Conservation (phyloP, 1,139 yeast genomes). For the Yamadazyma triangularis region DNA sequence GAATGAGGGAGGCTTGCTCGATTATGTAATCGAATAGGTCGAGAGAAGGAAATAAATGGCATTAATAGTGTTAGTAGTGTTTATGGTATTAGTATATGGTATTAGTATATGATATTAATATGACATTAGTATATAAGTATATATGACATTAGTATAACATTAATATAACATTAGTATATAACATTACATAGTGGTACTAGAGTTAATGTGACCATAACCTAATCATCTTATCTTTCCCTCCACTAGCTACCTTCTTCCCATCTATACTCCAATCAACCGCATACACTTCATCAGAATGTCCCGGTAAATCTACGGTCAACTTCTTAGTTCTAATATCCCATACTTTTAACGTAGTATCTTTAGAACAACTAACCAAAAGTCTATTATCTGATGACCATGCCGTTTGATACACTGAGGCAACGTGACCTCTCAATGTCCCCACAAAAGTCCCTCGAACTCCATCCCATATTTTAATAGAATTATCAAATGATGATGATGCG, state of each 20-base stretch:
- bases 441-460: constrained; percentile 88
- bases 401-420: constrained; percentile 97
- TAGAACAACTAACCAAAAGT: constrained; percentile 85
- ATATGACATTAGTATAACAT: no score
- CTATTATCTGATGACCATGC: constrained; percentile 98
- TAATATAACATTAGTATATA: no score
- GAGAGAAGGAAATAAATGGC: no score
- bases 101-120: no score
- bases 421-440: constrained; percentile 93
- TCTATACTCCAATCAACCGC: constrained; percentile 99
- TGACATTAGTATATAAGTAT: no score
- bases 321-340: constrained; percentile 93
- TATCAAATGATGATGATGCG: constrained; percentile 93
- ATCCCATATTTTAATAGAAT: constrained; percentile 93
- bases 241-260: constrained; percentile 89
- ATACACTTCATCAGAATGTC: constrained; percentile 91
- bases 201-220: constrained; percentile 90
- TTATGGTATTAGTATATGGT: no score
- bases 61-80: no score
- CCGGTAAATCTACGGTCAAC: constrained; percentile 85
- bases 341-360: constrained; percentile 93
- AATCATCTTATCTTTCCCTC: constrained; percentile 94
- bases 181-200: no score
- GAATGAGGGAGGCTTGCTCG: no score
- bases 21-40: no score